Base-by-base conservation (phyloP, 306 rosid species). In the Rubus parviflorus region DNA sequence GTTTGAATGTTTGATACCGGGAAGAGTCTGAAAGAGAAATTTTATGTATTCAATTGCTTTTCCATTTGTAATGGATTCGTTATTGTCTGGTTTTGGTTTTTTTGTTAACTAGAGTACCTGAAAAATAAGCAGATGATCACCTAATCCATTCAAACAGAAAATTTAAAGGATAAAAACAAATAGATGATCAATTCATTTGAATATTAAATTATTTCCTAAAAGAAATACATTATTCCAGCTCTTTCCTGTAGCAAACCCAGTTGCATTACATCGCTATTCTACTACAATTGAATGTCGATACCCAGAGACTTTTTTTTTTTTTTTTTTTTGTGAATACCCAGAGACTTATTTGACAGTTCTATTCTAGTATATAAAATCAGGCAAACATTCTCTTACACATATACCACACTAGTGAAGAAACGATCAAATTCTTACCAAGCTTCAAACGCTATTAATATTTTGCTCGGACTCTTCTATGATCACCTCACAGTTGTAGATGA, bases 401-500 rank as follows among this genome's bases (percentile, higher is more conserved):
- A 37, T 15, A 37, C 38, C 25, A 38, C 11, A 38, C 47, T 17
- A 16, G 1, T 8, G 69, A 38, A 38, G 6, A 37, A 37, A 23
- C 68, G 16, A 63, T 16, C 20, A 35, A 4, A 35, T 16, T 15
- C 12, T 37, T 63, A 15, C 5, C 22, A 63, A n/a, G 45, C 69
- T 37, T 64, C 69, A 38, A 64, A 17, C 47, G 13, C 15, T 46
- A 64, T 40, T 7, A 16, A 17, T 40, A 64, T 40, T 7, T 62
- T 0, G 68, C n/a, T 62, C 10, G 5, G 43, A 3, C 11, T 40
- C 38, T 40, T 19, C 35, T 19, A 5, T 42, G 71, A 41, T 67
- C 51, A 67, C 71, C 52, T 67, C 3, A 7, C 65, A 38, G 42
- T 75, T 30, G 62, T 47, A 82, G 87, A 47, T 86, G 85, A n/a